Evolutionary conservation across 148 eudicot genomes (phyloP).

Genomic region (Dysphania ambrosioides): DNA sequence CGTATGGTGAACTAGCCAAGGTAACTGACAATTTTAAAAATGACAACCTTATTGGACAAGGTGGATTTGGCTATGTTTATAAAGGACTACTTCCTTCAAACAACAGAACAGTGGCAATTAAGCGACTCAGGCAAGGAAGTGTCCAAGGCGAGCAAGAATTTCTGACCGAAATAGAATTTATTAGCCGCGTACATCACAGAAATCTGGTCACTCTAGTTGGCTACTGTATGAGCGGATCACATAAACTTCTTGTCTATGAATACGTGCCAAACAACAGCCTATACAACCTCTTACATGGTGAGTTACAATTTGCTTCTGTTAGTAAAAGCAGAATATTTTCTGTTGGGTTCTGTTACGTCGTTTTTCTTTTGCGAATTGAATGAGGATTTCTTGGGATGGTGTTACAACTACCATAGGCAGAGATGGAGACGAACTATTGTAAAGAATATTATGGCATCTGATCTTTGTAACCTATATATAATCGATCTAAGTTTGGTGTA

Average conservation of each 20-base stretch:
- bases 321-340: too few relatives aligned
- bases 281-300: conserved; percentile 63
- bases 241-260: conserved; percentile 59
- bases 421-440: too few relatives aligned
- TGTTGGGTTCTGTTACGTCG: too few relatives aligned
- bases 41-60: conserved; percentile 52
- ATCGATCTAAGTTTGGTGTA: too few relatives aligned
- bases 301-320: too few relatives aligned
- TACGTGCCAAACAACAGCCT: conserved; percentile 54
- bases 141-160: conserved; percentile 62
- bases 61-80: conserved; percentile 59
- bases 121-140: conserved; percentile 50
- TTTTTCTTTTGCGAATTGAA: too few relatives aligned
- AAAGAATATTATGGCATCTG: too few relatives aligned
- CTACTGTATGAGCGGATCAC: conserved; percentile 46
- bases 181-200: conserved; percentile 46
- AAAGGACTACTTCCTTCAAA: conserved; percentile 44
- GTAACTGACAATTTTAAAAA: conserved; percentile 45
- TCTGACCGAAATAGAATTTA: conserved; percentile 53
- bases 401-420: too few relatives aligned
- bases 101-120: conserved; percentile 54
- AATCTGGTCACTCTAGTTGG: conserved; percentile 65
- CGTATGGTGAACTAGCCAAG: conserved; percentile 41
- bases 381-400: too few relatives aligned
- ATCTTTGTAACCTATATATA: too few relatives aligned